Evolutionary conservation across 129 eudicot genomes (phyloP), one percentile per base, ranked within the genome.

Genomic region (Escallonia rubra): DNA sequence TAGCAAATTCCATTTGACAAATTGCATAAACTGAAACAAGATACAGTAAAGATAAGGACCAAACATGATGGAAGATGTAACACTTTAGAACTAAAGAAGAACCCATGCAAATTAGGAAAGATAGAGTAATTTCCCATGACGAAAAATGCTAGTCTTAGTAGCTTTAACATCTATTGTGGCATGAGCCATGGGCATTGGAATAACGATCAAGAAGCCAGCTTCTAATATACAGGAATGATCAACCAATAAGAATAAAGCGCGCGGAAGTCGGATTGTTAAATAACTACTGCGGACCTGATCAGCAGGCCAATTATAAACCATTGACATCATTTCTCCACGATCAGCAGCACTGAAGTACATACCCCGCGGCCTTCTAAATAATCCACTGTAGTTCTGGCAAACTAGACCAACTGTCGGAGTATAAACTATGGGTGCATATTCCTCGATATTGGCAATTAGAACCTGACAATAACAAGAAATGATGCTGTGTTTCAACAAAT

Each of bases 281-380:
- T n/a, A 53, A 52, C 60, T 53, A 76, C 10, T 6, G 57, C 70
- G 66, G 41, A 90, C 98, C 92, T 89, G 96, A 41, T 93, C 96
- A 70, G 98, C 95, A 54, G 98, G 98, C 98, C 98, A 93, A 68
- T 93, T 93, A 75, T 93, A 93, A 74, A 93, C 98, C 98, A 93
- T 93, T 64, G 98, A 89, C 96, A 93, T 93, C 98, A 93, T 93
- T 83, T 93, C 98, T 68, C 98, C 98, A 75, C 98, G 95, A 77
- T 89, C 98, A 23, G 75, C 92, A 64, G 96, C 91, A 63, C 98
- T 89, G 71, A 93, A 93, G 63, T 89, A 89, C 98, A 89, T 93
- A 14, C 98, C 98, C 71, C 98, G 76, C 10, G 98, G 98, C 77
- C 98, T 79, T 88, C 98, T 93, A 69, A 89, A 93, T 72, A 93